phyloP scores from a whole-genome alignment of 805 yeast genomes.

The Starmera quercuum region DNA sequence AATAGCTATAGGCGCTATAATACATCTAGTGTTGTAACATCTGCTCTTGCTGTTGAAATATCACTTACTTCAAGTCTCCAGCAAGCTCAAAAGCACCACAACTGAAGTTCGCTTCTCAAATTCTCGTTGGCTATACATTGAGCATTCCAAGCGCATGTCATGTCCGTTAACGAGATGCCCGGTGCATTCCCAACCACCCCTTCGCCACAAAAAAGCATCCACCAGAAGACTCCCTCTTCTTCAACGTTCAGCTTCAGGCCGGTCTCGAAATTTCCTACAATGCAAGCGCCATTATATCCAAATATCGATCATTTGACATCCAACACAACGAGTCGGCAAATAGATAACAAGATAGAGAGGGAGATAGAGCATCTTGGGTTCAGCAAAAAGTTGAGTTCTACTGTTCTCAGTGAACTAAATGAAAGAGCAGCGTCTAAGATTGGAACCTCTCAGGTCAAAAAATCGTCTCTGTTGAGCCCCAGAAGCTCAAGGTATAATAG shows the following conservation, averaged over 20 bases:
- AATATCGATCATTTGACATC: conserved; percentile 11
- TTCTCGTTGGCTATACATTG: too few relatives aligned
- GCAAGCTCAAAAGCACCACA: too few relatives aligned
- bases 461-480: conserved; percentile 11
- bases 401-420: conserved; percentile 26
- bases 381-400: conserved; percentile 24
- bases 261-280: background rate
- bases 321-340: background rate
- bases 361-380: conserved; percentile 20
- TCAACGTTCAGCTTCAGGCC: conserved; percentile 9
- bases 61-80: too few relatives aligned
- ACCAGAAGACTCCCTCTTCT: conserved; percentile 6
- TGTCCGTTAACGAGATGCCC: too few relatives aligned
- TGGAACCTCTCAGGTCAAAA: conserved; percentile 9
- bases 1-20: too few relatives aligned
- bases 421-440: conserved; percentile 21
- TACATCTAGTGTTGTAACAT: too few relatives aligned
- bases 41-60: too few relatives aligned
- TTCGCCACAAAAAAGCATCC: conserved; percentile 2
- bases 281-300: conserved; percentile 11
- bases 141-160: too few relatives aligned
- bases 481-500: conserved; percentile 16
- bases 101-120: too few relatives aligned
- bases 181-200: conserved; percentile 5
- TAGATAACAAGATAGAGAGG: conserved; percentile 1